phyloP scores from a whole-genome alignment of 495 filamentous ascomycete genomes.

The Aspergillus biplanus region DNA sequence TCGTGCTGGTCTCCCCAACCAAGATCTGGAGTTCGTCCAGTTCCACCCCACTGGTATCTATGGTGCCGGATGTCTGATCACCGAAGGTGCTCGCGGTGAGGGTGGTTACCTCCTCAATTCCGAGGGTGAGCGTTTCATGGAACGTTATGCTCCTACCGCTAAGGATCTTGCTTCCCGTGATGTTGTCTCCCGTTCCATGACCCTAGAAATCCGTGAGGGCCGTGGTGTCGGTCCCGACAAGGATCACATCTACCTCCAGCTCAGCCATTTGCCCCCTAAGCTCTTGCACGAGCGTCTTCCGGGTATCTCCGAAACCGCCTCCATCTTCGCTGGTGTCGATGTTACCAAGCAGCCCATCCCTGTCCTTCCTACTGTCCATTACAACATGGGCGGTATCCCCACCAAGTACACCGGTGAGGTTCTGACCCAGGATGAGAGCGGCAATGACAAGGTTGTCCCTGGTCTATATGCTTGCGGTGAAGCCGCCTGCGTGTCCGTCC shows the following conservation, averaged over 20 bases:
- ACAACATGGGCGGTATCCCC: slow-evolving; percentile 99
- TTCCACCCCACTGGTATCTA: slow-evolving; percentile 99
- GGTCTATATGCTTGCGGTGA: slow-evolving; percentile 97
- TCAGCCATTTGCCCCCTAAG: slow-evolving; percentile 89
- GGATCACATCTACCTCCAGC: slow-evolving; percentile 96
- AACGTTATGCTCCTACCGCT: slow-evolving; percentile 94
- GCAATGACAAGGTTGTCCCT: slow-evolving; percentile 90
- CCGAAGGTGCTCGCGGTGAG: slow-evolving; percentile 96
- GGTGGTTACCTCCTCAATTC: slow-evolving; percentile 96
- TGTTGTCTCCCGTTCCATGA: slow-evolving; percentile 96
- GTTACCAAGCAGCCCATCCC: slow-evolving; percentile 96
- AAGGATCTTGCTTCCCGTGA: slow-evolving; percentile 95
- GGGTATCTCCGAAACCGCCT: slow-evolving; percentile 96
- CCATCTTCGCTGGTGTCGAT: slow-evolving; percentile 95
- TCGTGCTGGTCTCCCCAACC: slow-evolving; percentile 95
- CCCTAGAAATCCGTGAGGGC: slow-evolving; percentile 94
- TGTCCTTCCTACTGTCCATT: slow-evolving; percentile 95
- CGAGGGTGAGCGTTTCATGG: slow-evolving; percentile 99
- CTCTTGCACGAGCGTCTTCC: slow-evolving; percentile 94
- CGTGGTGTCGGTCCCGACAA: slow-evolving; percentile 95
- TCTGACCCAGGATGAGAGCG: slow-evolving; percentile 76
- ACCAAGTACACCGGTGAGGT: slow-evolving; percentile 97
- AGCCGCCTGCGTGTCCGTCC: slow-evolving; percentile 94
- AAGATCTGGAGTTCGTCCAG: slow-evolving; percentile 99
- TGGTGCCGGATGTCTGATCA: slow-evolving; percentile 97